Conservation (phyloP, 495 filamentous ascomycete genomes). For the Diplogelasinospora grovesii region DNA sequence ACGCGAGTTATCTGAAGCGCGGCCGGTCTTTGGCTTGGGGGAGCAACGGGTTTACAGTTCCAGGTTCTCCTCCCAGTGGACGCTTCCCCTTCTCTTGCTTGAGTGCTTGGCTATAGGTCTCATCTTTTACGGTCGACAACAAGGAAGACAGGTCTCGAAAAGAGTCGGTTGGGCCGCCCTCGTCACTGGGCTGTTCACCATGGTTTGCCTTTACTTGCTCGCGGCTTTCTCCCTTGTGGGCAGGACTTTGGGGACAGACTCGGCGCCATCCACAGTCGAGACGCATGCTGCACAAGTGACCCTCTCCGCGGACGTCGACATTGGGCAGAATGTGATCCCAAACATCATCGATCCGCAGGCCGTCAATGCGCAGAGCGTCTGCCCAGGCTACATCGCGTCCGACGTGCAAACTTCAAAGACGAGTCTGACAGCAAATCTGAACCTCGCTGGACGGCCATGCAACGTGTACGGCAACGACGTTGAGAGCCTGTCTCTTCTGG, state of each 20-base stretch:
- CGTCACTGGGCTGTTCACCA: conserved; percentile 17
- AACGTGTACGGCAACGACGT: conserved; percentile 70
- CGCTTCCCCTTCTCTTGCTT: conserved; percentile 1
- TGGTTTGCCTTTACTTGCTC: conserved; percentile 11
- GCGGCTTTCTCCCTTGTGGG: conserved; percentile 2
- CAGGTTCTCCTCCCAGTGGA: conserved; percentile 2
- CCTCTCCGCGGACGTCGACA: conserved; percentile 49
- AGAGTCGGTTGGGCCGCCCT: conserved; percentile 1
- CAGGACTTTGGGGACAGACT: not conserved
- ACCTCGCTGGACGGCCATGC: conserved; percentile 60
- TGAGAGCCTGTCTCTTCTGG: conserved; percentile 53
- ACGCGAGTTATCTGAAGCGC: too few species aligned
- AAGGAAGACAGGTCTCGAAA: not conserved
- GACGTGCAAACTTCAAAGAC: conserved; percentile 47
- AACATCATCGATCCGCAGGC: conserved; percentile 69
- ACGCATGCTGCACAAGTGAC: conserved; percentile 18
- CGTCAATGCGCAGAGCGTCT: conserved; percentile 62
- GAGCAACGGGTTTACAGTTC: too few species aligned
- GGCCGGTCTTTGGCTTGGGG: too few species aligned
- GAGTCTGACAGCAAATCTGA: conserved; percentile 56
- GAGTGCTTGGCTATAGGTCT: not conserved
- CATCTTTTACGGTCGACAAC: not conserved
- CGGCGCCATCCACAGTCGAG: not conserved
- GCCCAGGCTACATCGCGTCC: conserved; percentile 66
- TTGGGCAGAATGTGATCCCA: conserved; percentile 55